Percentiles rank a stretch among this genome's conserved stretches.
Conservation (phyloP, 305 asterid genomes). For the Withania somnifera region DNA sequence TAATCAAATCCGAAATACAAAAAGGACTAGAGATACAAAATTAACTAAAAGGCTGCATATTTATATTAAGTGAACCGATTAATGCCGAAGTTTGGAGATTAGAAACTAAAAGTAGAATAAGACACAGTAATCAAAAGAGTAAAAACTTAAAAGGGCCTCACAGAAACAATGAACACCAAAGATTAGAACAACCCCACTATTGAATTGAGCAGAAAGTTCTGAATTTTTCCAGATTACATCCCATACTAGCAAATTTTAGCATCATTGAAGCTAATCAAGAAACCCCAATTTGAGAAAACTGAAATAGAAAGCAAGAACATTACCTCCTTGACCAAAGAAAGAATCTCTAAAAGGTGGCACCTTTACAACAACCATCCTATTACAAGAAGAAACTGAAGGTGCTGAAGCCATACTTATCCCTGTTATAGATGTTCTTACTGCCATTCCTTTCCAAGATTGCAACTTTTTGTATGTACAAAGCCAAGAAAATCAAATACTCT, state of each 20-base stretch:
- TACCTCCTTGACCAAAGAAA: constrained; percentile 20
- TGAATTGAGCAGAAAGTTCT: neutral
- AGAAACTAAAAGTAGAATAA: neutral
- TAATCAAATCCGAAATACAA: neutral
- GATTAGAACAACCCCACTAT: too few relatives aligned
- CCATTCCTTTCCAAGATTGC: neutral
- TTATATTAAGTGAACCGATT: neutral
- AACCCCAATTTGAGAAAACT: neutral
- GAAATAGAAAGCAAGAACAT: neutral
- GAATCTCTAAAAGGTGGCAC: constrained; percentile 8
- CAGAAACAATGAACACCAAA: neutral
- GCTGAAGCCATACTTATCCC: constrained; percentile 13
- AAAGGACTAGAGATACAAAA: neutral
- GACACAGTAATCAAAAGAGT: neutral
- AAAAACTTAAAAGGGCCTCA: neutral
- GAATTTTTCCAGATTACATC: neutral
- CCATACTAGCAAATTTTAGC: neutral
- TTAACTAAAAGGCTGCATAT: neutral
- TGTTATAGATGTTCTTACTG: constrained; percentile 6
- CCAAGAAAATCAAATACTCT: neutral
- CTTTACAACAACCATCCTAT: constrained; percentile 1
- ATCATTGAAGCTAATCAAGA: neutral
- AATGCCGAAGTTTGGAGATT: neutral
- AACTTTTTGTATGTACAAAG: neutral
- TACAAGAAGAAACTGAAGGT: neutral